Percentiles rank a stretch among this genome's conserved stretches.
Evolutionary conservation across 163 green algal species (phyloP).

Genomic region (Smithsoniella earleae): DNA sequence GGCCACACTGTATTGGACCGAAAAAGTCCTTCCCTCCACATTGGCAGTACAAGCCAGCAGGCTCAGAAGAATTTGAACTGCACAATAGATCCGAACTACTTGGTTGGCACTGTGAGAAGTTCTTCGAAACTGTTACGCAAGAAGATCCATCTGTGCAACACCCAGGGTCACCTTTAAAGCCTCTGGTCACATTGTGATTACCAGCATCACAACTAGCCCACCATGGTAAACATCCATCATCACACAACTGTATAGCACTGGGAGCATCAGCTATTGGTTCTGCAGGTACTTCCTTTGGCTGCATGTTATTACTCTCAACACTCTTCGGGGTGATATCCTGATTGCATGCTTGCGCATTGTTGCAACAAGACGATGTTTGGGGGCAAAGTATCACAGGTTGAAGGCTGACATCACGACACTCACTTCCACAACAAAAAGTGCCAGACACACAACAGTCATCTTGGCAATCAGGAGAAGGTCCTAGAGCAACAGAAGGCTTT

Average conservation of each 20-base stretch:
- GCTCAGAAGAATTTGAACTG: background rate
- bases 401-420: background rate
- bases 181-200: too few species aligned
- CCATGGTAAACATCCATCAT: background rate
- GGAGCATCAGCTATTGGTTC: background rate
- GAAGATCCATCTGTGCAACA: background rate
- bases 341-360: background rate
- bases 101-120: background rate
- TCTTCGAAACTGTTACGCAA: background rate
- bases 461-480: background rate
- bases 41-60: background rate
- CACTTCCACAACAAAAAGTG: slow-evolving; percentile 5
- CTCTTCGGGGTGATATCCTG: background rate
- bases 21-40: slow-evolving; percentile 1
- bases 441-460: background rate
- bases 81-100: background rate
- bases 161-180: background rate
- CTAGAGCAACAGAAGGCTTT: background rate
- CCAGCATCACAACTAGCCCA: slow-evolving; percentile 1
- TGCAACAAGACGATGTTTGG: background rate
- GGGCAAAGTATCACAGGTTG: background rate
- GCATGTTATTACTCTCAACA: background rate
- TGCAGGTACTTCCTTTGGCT: background rate
- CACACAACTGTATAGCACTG: background rate
- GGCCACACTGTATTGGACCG: background rate